Evolutionary conservation across 2,329 filamentous ascomycete species (phyloP).

Genomic region (Aspergillus glaucus): DNA sequence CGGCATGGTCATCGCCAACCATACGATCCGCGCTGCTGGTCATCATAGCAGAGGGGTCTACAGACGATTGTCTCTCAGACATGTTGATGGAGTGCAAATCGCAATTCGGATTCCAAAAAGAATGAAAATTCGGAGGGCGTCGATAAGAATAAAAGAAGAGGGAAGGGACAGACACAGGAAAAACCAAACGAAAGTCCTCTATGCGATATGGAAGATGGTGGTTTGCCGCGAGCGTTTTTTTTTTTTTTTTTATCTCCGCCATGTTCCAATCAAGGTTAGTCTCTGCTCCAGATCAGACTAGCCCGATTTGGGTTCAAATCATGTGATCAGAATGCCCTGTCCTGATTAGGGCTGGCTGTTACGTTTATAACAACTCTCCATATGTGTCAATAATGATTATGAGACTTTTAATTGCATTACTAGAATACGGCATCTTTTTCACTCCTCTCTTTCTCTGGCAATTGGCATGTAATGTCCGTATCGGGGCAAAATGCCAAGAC

Average conservation of each 20-base stretch:
- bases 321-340: conserved; percentile 21
- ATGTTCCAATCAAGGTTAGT: conserved; percentile 9
- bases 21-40: conserved; percentile 43
- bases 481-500: conserved; percentile 6
- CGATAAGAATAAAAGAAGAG: neutral
- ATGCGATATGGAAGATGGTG: neutral
- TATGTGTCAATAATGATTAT: too few species aligned
- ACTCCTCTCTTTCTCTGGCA: neutral
- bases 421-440: too few species aligned
- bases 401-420: too few species aligned
- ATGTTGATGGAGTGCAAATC: neutral
- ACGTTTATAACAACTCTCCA: neutral
- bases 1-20: conserved; percentile 73
- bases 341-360: conserved; percentile 19
- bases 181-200: neutral
- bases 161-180: neutral
- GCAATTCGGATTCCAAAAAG: neutral
- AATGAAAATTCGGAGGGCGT: neutral
- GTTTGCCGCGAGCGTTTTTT: conserved; percentile 15
- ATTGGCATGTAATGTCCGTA: neutral
- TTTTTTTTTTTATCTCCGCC: conserved; percentile 10
- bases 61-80: conserved; percentile 9
- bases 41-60: conserved; percentile 21
- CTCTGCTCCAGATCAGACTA: conserved; percentile 11
- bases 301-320: conserved; percentile 4